These are phyloP conservation scores for Pleurotus pulmonarius DNA, from an alignment of 768 basidiomycete species.

Conservation along the genomic window DNA sequence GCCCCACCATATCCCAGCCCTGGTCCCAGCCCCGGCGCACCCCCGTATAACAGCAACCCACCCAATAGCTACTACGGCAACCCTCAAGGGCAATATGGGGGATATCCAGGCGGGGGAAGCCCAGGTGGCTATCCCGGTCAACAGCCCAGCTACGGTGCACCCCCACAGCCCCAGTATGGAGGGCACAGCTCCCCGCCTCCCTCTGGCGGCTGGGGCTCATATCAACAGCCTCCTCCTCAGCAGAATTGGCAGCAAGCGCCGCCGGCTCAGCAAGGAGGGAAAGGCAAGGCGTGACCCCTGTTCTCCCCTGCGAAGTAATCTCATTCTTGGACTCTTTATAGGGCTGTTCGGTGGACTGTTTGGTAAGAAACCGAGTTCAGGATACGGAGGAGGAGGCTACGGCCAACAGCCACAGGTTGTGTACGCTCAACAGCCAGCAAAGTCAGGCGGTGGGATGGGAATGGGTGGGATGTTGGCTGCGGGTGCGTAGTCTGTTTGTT, in stretches of 20 bases:
- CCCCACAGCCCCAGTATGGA: conserved; percentile 14
- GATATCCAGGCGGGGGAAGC: conserved; percentile 10
- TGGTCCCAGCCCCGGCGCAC: conserved; percentile 15
- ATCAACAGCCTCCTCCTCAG: conserved; percentile 1
- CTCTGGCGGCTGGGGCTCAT: conserved; percentile 11
- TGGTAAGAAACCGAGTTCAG: neutral
- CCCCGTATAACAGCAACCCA: conserved; percentile 22
- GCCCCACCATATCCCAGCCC: conserved; percentile 10
- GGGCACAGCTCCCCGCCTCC: conserved; percentile 19
- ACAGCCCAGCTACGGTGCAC: conserved; percentile 20
- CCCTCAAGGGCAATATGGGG: conserved; percentile 20
- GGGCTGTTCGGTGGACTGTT: conserved; percentile 1
- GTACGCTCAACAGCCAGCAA: conserved; percentile 30
- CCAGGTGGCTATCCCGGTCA: conserved; percentile 22
- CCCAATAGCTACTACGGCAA: conserved; percentile 20
- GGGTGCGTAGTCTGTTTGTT: conserved; percentile 29
- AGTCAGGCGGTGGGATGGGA: conserved; percentile 46
- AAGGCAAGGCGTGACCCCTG: conserved; percentile 14
- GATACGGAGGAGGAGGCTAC: conserved; percentile 17
- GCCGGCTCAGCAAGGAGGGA: conserved; percentile 15
- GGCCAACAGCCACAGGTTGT: conserved; percentile 26
- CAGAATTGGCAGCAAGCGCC: conserved; percentile 15
- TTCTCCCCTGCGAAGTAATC: neutral
- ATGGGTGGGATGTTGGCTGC: conserved; percentile 43
- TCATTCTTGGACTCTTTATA: neutral